Evolutionary conservation across 2,329 filamentous ascomycete species (phyloP), one percentile per base, ranked within the genome.

Genomic region (Leptosphaerulina australis): DNA sequence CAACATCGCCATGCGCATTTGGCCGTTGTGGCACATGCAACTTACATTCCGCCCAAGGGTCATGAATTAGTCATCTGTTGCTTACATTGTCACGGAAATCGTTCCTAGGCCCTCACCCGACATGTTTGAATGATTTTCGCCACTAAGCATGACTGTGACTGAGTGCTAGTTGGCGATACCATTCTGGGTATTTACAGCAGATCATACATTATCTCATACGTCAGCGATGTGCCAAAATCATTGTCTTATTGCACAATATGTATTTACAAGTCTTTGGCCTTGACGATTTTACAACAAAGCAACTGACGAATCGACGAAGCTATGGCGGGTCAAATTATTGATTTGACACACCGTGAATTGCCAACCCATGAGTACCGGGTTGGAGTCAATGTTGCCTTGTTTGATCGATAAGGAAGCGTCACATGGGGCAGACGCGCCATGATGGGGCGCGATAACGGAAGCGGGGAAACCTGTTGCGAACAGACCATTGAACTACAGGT

Each of bases 381-480:
- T 50, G 47, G 36, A 40, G 55, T 43, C 50, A 44, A 44, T 41
- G 45, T 46, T 52, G 53, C 47, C 56, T 56, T 45, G 38, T 54
- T 53, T 44, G 53, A 47, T 59, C 54, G 59, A 61, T 59, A 61
- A 62, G 44, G 30, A 44, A 39, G 51, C 50, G 58, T 62, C 59
- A 66, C 59, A 62, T 62, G 60, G 55, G 44, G 40, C 56, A 55
- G 54, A 44, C 48, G 40, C 49, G 37, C 49, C 37, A 52, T 46
- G 44, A 47, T 44, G 56, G 55, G 44, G 50, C 34, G 56, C 64
- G 63, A 68, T 67, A 67, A 61, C 60, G 59, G 58, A 62, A 57
- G 57, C 58, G 59, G 66, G 64, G 63, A 56, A 62, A 44, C 44
- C 29, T 30, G 45, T 29, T 45, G 45, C 50, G 50, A 50, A 37